phyloP scores from a whole-genome alignment of 2,329 filamentous ascomycete species.

The Verticillium albo-atrum region DNA sequence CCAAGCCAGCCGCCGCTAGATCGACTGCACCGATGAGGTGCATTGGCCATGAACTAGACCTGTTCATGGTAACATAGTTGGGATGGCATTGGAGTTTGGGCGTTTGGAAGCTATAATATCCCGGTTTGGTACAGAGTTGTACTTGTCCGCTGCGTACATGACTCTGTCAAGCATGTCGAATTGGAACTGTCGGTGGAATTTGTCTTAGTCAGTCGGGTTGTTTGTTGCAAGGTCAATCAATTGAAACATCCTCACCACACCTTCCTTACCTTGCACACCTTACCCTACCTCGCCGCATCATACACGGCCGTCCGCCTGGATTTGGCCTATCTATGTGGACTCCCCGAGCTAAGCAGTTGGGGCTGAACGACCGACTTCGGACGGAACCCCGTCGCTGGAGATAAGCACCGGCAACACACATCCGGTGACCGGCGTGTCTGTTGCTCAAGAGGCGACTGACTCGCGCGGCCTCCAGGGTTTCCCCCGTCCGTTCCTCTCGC shows the following conservation, averaged over 20 bases:
- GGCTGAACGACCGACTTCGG: neutral
- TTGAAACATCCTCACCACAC: neutral
- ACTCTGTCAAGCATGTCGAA: neutral
- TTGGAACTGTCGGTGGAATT: neutral
- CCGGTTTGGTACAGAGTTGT: neutral
- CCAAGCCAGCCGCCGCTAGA: neutral
- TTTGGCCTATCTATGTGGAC: neutral
- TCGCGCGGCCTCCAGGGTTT: too few species aligned
- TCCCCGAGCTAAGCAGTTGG: neutral
- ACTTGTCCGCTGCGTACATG: too few species aligned
- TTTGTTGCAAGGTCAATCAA: neutral
- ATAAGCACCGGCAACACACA: neutral
- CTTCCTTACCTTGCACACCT: neutral
- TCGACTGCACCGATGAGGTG: neutral
- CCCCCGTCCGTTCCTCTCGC: too few species aligned
- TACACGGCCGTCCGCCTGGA: neutral
- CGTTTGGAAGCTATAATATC: neutral
- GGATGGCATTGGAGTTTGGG: neutral
- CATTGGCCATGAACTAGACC: neutral
- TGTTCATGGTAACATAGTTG: neutral
- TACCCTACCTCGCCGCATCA: neutral
- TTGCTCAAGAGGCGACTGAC: neutral
- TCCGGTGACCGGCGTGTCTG: neutral
- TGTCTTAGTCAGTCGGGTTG: neutral
- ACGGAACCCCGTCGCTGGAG: neutral